Base-by-base conservation (phyloP, 208 protist genomes). In the Leishmania arabica region DNA sequence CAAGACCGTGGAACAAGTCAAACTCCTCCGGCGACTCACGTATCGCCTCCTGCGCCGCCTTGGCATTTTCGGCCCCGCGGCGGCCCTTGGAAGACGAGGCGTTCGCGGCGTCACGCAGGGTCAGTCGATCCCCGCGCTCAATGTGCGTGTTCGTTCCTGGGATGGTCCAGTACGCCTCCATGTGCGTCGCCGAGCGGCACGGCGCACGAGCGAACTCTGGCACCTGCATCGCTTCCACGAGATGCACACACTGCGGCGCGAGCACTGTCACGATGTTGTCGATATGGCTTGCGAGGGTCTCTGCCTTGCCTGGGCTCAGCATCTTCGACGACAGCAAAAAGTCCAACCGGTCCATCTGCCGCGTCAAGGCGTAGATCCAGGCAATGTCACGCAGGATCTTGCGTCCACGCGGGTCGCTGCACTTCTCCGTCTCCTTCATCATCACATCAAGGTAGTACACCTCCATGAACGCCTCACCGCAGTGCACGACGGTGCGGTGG, bases 81-180 rank as follows among this genome's bases (percentile, higher is more conserved):
- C 75, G 69, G 82, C 80, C 24, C 47, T 53, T 64, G 62, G 58
- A 60, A 7, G 77, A 82, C 8, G 77, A 81, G 11, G 77, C 34
- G 45, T 53, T 78, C 11, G 77, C 64, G 0, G 82, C 64, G 11
- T 82, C 77, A 77, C 88, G 84, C 66, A 90, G 40, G 27, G 83
- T 86, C 24, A 97, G 75, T 6, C 60, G 83, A 79, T 96, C 92
- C 17, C 93, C 91, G 21, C 95, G 91, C 79, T 96, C 85, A 58
- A 96, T 93, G 62, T 92, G 84, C 45, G 91, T 94, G 84, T 95
- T 93, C 13, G 92, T 95, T 6, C 95, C 95, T 15, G 93, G 95
- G 65, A 97, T 97, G 8, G 93, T 95, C 95, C 95, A 97, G 84
- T 96, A 97, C n/a, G 91, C 78, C 83, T 97, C 95, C 75, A 95